A percentile compares a stretch with the other conserved stretches of the same genome.
These are phyloP conservation scores for Coemansia brasiliensis DNA, from an alignment of 192 early-diverging fungal genomes.

Conservation along the genomic window DNA sequence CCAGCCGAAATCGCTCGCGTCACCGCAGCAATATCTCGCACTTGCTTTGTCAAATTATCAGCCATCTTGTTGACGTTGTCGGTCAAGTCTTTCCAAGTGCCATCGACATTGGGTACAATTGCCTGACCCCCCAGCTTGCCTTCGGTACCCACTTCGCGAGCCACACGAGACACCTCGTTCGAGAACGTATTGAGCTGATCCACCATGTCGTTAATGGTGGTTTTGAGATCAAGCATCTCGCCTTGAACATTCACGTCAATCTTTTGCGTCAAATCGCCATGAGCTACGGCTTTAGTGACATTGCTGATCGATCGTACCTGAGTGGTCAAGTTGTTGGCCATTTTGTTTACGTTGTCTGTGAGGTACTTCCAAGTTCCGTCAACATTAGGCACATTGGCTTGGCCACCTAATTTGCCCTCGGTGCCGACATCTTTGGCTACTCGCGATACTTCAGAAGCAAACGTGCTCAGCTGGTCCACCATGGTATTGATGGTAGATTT, in stretches of 20 bases:
- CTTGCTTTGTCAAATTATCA: slow-evolving; percentile 58
- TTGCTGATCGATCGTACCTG: slow-evolving; percentile 61
- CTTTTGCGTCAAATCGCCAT: slow-evolving; percentile 23
- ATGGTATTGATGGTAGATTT: slow-evolving; percentile 65
- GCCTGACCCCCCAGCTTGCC: slow-evolving; percentile 71
- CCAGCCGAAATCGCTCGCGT: slow-evolving; percentile 67
- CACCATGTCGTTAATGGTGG: slow-evolving; percentile 60
- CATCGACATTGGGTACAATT: slow-evolving; percentile 58
- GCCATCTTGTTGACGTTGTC: slow-evolving; percentile 63
- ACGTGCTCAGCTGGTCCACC: slow-evolving; percentile 60
- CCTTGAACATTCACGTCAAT: slow-evolving; percentile 27
- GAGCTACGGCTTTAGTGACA: slow-evolving; percentile 60
- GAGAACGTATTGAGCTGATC: slow-evolving; percentile 42
- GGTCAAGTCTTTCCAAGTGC: slow-evolving; percentile 63
- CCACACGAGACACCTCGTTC: slow-evolving; percentile 66
- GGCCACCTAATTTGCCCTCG: slow-evolving; percentile 64
- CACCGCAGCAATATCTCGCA: slow-evolving; percentile 62
- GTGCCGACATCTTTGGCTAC: slow-evolving; percentile 66
- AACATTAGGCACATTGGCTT: slow-evolving; percentile 60
- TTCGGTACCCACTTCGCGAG: slow-evolving; percentile 70
- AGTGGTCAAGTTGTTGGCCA: slow-evolving; percentile 62
- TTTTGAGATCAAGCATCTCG: slow-evolving; percentile 66
- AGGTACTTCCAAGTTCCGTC: slow-evolving; percentile 66
- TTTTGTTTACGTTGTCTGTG: slow-evolving; percentile 63
- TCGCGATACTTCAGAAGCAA: slow-evolving; percentile 64